These are phyloP conservation scores for Coriaria nepalensis DNA, from an alignment of 306 rosid species.

Conservation along the genomic window DNA sequence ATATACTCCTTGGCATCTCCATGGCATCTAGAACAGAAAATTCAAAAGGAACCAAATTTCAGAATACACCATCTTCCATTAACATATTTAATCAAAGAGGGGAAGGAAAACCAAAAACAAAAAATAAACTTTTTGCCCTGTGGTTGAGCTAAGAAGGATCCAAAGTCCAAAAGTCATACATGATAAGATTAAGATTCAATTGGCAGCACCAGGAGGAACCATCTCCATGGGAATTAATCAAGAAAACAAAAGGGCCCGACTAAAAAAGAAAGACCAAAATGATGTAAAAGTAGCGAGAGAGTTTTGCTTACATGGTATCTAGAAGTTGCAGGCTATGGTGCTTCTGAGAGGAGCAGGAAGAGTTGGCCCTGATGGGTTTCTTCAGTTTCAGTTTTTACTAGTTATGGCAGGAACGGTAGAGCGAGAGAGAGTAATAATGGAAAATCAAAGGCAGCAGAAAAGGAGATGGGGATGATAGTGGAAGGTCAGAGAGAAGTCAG, in stretches of 20 bases:
- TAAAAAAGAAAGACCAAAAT: slow-evolving; percentile 2
- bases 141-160: too few relatives aligned
- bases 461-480: slow-evolving; percentile 22
- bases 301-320: slow-evolving; percentile 26
- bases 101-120: too few relatives aligned
- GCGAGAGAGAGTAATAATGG: slow-evolving; percentile 11
- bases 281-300: slow-evolving; percentile 18
- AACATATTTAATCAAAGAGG: too few relatives aligned
- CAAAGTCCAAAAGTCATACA: too few relatives aligned
- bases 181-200: too few relatives aligned
- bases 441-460: slow-evolving; percentile 14
- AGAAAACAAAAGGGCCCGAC: slow-evolving; percentile 7
- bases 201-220: too few relatives aligned
- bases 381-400: too few relatives aligned
- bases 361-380: slow-evolving; percentile 15
- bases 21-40: too few relatives aligned
- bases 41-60: too few relatives aligned
- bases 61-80: too few relatives aligned
- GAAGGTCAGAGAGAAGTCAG: slow-evolving; percentile 17
- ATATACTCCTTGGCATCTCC: too few relatives aligned
- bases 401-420: slow-evolving; percentile 20
- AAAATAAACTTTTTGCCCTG: too few relatives aligned
- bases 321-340: slow-evolving; percentile 17
- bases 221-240: neutral
- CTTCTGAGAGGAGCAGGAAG: neutral